These are phyloP conservation scores for Heracleum sosnowskyi DNA, from an alignment of 129 eudicot species.

Conservation along the genomic window DNA sequence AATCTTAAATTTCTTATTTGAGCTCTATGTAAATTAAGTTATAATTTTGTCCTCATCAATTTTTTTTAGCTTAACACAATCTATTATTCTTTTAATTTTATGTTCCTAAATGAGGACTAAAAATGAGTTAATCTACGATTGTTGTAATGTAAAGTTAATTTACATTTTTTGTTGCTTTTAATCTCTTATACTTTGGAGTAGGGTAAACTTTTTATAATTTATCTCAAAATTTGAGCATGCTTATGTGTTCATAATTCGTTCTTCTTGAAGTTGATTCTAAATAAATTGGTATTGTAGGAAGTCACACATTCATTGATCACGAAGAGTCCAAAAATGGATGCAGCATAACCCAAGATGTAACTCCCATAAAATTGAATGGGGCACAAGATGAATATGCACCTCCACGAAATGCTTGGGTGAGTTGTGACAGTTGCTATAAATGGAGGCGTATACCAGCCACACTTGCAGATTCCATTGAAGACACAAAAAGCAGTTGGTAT, in stretches of 20 bases:
- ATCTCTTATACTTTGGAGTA: background rate
- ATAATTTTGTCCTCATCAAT: background rate
- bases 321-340: slow-evolving; percentile 25
- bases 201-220: background rate
- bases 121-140: background rate
- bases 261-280: slow-evolving; percentile 9
- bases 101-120: background rate
- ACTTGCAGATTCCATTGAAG: slow-evolving; percentile 82
- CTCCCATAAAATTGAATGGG: slow-evolving; percentile 20
- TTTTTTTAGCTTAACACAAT: background rate
- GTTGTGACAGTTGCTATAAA: slow-evolving; percentile 81
- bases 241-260: background rate
- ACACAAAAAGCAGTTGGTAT: slow-evolving; percentile 73
- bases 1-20: background rate
- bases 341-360: slow-evolving; percentile 19
- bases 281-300: slow-evolving; percentile 28
- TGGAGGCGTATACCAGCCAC: slow-evolving; percentile 88
- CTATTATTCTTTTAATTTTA: background rate
- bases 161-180: background rate
- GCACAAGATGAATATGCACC: slow-evolving; percentile 21
- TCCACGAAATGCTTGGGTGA: slow-evolving; percentile 79
- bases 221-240: background rate
- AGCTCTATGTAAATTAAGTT: background rate
- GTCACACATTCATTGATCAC: slow-evolving; percentile 24
- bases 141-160: background rate